phyloP scores from a whole-genome alignment of 2,329 filamentous ascomycete genomes.

The Fonsecaea pedrosoi region DNA sequence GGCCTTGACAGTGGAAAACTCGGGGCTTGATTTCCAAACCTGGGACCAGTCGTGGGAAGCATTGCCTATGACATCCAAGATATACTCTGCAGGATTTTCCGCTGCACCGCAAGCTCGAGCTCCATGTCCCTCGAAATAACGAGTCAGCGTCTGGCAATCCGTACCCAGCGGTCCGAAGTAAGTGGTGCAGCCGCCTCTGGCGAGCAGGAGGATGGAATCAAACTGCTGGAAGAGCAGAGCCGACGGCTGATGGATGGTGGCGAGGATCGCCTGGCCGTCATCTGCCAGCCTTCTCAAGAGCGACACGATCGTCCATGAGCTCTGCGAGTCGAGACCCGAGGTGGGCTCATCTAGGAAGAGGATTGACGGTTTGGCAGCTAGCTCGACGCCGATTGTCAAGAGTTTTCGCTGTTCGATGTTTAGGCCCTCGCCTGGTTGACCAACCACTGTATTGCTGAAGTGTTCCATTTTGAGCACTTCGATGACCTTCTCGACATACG shows the following conservation, averaged over 20 bases:
- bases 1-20: slow-evolving; percentile 48
- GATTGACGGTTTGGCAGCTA: slow-evolving; percentile 85
- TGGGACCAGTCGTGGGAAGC: slow-evolving; percentile 69
- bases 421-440: slow-evolving; percentile 78
- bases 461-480: slow-evolving; percentile 85
- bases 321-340: slow-evolving; percentile 88
- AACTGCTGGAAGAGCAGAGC: slow-evolving; percentile 89
- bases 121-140: slow-evolving; percentile 70
- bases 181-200: slow-evolving; percentile 68
- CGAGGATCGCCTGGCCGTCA: slow-evolving; percentile 84
- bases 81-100: slow-evolving; percentile 77
- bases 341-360: slow-evolving; percentile 93
- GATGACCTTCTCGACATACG: slow-evolving; percentile 87
- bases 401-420: slow-evolving; percentile 70
- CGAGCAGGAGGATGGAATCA: slow-evolving; percentile 67
- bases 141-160: slow-evolving; percentile 61
- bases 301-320: slow-evolving; percentile 85
- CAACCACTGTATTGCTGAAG: slow-evolving; percentile 86
- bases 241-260: slow-evolving; percentile 92
- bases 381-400: slow-evolving; percentile 88
- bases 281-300: slow-evolving; percentile 86
- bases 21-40: slow-evolving; percentile 65
- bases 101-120: slow-evolving; percentile 62
- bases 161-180: slow-evolving; percentile 71
- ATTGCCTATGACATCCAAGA: slow-evolving; percentile 65